Evolutionary conservation across 495 filamentous ascomycete genomes (phyloP).

Genomic region (Penicillium argentinense): DNA sequence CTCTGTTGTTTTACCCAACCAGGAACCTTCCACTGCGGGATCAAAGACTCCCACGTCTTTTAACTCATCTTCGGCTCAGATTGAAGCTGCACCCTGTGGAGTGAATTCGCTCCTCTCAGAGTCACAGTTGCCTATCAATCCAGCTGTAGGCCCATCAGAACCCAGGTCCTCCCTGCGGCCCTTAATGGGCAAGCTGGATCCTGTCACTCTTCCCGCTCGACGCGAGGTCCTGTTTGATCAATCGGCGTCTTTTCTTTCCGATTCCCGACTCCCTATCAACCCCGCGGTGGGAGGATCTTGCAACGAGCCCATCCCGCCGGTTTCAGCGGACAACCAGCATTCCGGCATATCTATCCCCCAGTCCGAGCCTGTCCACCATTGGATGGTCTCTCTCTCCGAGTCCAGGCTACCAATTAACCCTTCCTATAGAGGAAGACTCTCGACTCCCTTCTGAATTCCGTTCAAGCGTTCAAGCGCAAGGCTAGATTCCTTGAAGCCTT

Average conservation of each 20-base stretch:
- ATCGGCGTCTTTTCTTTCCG: conserved; percentile 2
- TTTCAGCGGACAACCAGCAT: background rate
- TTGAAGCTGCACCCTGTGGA: background rate
- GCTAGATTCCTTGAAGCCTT: background rate
- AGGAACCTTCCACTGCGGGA: background rate
- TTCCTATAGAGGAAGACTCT: conserved; percentile 17
- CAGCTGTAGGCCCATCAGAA: conserved; percentile 18
- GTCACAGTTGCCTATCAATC: conserved; percentile 25
- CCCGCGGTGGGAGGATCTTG: conserved; percentile 24
- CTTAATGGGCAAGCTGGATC: background rate
- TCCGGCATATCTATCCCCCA: conserved; percentile 23
- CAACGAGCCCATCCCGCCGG: background rate
- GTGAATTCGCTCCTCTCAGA: background rate
- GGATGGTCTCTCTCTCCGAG: conserved; percentile 27
- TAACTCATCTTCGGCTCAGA: background rate
- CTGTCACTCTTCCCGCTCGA: conserved; percentile 1
- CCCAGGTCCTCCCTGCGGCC: background rate
- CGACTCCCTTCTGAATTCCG: conserved; percentile 7
- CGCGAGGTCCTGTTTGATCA: background rate
- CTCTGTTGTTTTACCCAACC: background rate
- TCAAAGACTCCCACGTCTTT: too few relatives aligned
- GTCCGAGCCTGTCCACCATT: too few relatives aligned
- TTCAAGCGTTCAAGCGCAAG: conserved; percentile 3
- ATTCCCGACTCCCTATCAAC: conserved; percentile 23
- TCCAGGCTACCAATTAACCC: conserved; percentile 42